Evolutionary conservation across 225 moss, liverwort and hornwort species (phyloP).

Genomic region (Straminergon stramineum): DNA sequence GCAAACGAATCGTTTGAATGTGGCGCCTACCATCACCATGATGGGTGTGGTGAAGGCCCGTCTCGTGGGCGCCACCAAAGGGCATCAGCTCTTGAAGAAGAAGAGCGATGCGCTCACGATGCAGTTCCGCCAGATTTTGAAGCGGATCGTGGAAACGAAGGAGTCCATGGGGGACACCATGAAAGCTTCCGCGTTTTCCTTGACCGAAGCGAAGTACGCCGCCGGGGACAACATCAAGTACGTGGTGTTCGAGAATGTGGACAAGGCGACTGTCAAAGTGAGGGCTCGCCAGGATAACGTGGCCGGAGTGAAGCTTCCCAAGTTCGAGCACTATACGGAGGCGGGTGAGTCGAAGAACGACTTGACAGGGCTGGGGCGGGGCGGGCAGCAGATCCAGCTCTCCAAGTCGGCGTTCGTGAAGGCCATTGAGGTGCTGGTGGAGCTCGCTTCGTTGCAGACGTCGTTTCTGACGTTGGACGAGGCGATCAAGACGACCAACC

Average conservation of each 20-base stretch:
- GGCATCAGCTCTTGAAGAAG: conserved; percentile 81
- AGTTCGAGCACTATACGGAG: conserved; percentile 61
- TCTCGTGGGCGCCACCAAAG: conserved; percentile 69
- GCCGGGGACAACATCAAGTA: conserved; percentile 76
- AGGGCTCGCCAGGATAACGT: conserved; percentile 68
- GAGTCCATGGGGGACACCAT: conserved; percentile 78
- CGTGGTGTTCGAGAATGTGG: conserved; percentile 83
- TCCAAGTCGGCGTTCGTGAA: conserved; percentile 59
- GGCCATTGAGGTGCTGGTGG: conserved; percentile 63
- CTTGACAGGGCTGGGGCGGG: conserved; percentile 60
- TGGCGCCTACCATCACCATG: conserved; percentile 77
- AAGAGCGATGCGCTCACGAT: conserved; percentile 82
- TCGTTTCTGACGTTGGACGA: conserved; percentile 69
- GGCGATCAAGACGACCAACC: conserved; percentile 74
- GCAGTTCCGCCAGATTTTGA: conserved; percentile 79
- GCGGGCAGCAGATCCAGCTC: conserved; percentile 70
- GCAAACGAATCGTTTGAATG: conserved; percentile 52
- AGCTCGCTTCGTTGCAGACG: conserved; percentile 78
- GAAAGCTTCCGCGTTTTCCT: conserved; percentile 67
- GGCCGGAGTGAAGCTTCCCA: conserved; percentile 74
- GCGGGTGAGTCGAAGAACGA: conserved; percentile 58
- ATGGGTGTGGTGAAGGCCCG: conserved; percentile 76
- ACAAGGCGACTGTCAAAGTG: conserved; percentile 47
- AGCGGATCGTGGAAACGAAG: conserved; percentile 66
- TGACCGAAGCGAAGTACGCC: conserved; percentile 73